Evolutionary conservation across 2,329 filamentous ascomycete species (phyloP), one percentile per base, ranked within the genome.

Genomic region (Paramyrothecium roridum): DNA sequence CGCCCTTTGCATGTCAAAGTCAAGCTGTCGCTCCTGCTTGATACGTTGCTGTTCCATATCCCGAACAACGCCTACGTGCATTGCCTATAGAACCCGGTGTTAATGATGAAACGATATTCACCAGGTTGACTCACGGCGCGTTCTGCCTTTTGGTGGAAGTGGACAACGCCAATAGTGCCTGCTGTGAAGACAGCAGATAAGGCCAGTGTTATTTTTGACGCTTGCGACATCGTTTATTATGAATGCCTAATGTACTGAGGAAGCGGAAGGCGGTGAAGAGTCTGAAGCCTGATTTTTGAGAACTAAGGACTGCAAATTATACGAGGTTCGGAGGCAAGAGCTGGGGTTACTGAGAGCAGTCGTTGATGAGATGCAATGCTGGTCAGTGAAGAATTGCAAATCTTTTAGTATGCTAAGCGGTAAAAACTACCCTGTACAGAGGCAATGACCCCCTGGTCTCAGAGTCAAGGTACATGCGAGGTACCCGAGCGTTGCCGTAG

Each of bases 31-130:
- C 72, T 99, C 95, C 62, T 85, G 83, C 76, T 97, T 97, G 61
- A 97, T 71, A 48, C 90, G 86, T 70, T 96, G 93, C 68, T 96
- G 91, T 69, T 98, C 93, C 80, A 97, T 89, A 68, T 99, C 95
- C 60, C 93, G 90, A 61, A 98, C 79, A 46, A 99, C 95, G 48
- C 95, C 95, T 62, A 89, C 85, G 68, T 99, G 95, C 95, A 99
- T 99, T 55, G 91, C 90, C 95, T 93, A 59, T 34, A 13, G 34
- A 22, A 46, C 51, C 13, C 33, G 46, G 17, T 21, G 52, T 23
- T 21, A 26, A 49, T 12, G 19, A 30, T 26, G 49, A 30, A 17
- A 26, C 33, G 21, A 50, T 30, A 34, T n/a, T 16, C 17, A 21
- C 43, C 8, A 11, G 43, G 33, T 20, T 30, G 19, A 76, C 86